Evolutionary conservation across 768 basidiomycete genomes (phyloP).

Genomic region (Phlebiopsis flavidoalba): DNA sequence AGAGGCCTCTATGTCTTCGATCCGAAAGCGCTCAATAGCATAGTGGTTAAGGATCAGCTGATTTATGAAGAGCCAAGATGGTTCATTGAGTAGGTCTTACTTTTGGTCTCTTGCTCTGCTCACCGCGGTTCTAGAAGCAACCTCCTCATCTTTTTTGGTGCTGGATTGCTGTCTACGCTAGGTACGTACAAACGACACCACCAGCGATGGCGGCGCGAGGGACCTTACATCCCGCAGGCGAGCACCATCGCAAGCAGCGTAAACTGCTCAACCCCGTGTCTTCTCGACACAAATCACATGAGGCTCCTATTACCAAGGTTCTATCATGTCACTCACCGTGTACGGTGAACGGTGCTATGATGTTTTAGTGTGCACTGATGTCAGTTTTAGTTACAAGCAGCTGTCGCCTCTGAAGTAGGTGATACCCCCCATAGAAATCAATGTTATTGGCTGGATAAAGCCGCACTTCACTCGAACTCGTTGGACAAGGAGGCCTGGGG

Average conservation of each 20-base stretch:
- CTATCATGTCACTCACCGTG: constrained; percentile 9
- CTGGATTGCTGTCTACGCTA: constrained; percentile 6
- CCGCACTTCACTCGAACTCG: constrained; percentile 28
- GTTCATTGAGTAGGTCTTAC: constrained; percentile 7
- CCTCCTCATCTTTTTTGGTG: neutral
- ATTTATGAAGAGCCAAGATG: constrained; percentile 20
- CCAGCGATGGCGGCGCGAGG: neutral
- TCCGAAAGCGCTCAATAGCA: constrained; percentile 18
- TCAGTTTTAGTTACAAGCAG: constrained; percentile 14
- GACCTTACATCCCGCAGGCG: neutral
- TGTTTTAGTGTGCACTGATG: no score
- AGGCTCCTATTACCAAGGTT: constrained; percentile 16
- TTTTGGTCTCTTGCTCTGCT: neutral
- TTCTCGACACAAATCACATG: constrained; percentile 19
- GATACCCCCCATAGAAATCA: constrained; percentile 10
- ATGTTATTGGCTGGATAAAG: constrained; percentile 25
- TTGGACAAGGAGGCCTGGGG: constrained; percentile 44
- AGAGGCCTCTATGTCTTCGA: constrained; percentile 21
- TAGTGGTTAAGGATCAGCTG: constrained; percentile 21
- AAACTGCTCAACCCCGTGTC: constrained; percentile 14
- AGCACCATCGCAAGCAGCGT: constrained; percentile 11
- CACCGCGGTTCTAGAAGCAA: neutral
- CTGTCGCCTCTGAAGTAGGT: constrained; percentile 4
- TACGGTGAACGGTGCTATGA: neutral
- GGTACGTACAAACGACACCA: neutral